These are phyloP conservation scores for Verticillium nonalfalfae DNA, from an alignment of 2,329 filamentous ascomycete genomes.

Conservation along the genomic window DNA sequence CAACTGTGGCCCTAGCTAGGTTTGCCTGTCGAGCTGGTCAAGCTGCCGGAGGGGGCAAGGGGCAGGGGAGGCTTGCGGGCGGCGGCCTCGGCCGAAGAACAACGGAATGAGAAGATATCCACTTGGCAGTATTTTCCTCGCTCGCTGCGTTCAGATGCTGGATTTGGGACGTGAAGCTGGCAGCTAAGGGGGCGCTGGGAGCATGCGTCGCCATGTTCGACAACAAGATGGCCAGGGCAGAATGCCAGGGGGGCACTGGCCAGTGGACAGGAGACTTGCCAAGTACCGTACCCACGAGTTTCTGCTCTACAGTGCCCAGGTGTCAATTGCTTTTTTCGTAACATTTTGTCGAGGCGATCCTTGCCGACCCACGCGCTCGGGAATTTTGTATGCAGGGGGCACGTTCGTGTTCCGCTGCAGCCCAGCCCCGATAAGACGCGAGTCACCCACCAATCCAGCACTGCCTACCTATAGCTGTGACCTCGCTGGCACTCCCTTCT, in stretches of 20 bases:
- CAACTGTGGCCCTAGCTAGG: neutral
- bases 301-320: neutral
- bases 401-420: neutral
- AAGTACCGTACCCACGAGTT: neutral
- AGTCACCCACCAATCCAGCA: neutral
- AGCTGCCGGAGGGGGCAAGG: too few species aligned
- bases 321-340: neutral
- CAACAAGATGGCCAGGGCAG: neutral
- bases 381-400: neutral
- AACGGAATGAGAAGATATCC: neutral
- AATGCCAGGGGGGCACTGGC: neutral
- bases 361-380: neutral
- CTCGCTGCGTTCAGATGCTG: neutral
- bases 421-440: neutral
- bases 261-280: too few species aligned
- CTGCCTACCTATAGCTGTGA: too few species aligned
- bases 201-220: too few species aligned
- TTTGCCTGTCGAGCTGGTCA: neutral
- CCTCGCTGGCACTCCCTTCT: too few species aligned
- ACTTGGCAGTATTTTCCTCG: neutral
- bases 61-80: too few species aligned
- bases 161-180: neutral
- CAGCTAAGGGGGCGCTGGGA: too few species aligned
- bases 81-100: neutral
- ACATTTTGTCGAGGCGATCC: neutral